Conservation (phyloP, 768 basidiomycete genomes). For the Tremella yokohamensis region DNA sequence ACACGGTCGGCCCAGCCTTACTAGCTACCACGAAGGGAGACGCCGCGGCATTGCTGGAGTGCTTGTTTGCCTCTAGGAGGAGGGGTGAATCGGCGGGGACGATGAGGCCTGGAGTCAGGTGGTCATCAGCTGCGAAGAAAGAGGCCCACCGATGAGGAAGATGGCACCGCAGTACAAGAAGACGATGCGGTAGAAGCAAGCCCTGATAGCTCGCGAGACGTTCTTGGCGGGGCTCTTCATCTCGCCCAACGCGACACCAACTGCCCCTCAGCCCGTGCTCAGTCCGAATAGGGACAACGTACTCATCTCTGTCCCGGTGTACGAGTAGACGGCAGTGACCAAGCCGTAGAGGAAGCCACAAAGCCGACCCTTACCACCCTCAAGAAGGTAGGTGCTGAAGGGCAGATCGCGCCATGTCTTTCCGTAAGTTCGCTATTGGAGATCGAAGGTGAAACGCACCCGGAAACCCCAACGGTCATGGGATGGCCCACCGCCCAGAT, state of each 20-base stretch:
- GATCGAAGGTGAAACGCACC: neutral
- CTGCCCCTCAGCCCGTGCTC: too few species aligned
- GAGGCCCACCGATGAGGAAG: constrained; percentile 50
- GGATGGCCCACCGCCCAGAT: too few species aligned
- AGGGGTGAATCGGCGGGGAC: constrained; percentile 64
- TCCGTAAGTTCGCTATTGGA: neutral
- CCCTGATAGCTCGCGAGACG: too few species aligned
- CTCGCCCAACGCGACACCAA: constrained; percentile 29
- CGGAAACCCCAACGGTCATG: too few species aligned
- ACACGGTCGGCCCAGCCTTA: too few species aligned
- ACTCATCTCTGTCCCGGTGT: constrained; percentile 31
- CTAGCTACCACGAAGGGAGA: too few species aligned
- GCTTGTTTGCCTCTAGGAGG: constrained; percentile 11
- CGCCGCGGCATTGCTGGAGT: constrained; percentile 56
- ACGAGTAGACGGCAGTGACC: constrained; percentile 24
- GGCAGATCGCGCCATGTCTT: too few species aligned
- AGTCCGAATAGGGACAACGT: too few species aligned
- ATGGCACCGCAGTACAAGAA: constrained; percentile 51
- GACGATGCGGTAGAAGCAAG: constrained; percentile 53
- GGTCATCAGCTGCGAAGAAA: too few species aligned
- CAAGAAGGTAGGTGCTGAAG: too few species aligned
- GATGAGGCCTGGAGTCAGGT: constrained; percentile 65
- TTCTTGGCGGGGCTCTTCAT: constrained; percentile 12
- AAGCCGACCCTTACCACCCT: too few species aligned
- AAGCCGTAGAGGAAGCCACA: too few species aligned